Base-by-base conservation (phyloP, 345 rosid species). In the Eucalyptus pauciflora region DNA sequence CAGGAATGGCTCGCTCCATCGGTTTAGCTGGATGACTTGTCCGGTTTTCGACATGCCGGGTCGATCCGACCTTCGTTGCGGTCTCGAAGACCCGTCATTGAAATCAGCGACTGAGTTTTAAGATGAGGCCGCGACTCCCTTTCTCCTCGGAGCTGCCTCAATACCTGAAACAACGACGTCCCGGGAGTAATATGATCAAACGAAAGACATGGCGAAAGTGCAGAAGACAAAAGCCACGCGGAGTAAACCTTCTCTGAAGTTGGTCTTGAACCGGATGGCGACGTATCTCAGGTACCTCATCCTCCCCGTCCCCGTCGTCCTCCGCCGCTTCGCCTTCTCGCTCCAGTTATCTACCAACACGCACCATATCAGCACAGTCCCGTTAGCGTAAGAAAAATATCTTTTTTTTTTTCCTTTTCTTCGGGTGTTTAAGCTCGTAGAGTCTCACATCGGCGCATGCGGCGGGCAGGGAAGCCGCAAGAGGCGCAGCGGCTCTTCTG, bases 241-340 rank as follows among this genome's bases (percentile, higher is more conserved):
- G 4, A 37, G 22, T 90, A 24, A 56, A 95, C 98, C 98, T 90
- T 94, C 97, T 94, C 98, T 94, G 91, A 95, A 96, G 52, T 96
- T 96, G 79, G 94, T 93, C 96, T 95, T 95, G 95, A 96, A 95
- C 67, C 98, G 93, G 89, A 96, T 95, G 62, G 97, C 96, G 5
- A 96, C 92, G 88, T 95, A 89, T 31, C 96, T 96, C 58, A 95
- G 94, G 86, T 95, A 94, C 93, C 95, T 96, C 98, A 96, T 95
- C 91, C 97, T 92, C 22, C 98, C 97, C 8, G 97, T 96, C 80
- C 98, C 99, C 0, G 99, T 97, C 11, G 99, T 97, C 96, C 96
- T 97, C 83, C 99, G 92, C 89, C 99, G 89, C 90, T 96, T 96
- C 15, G 99, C 99, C 93, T 97, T 97, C 91, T 88, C 96, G 88